Conservation (phyloP, 192 early-diverging fungal genomes). For the Backusella psychrophila region DNA sequence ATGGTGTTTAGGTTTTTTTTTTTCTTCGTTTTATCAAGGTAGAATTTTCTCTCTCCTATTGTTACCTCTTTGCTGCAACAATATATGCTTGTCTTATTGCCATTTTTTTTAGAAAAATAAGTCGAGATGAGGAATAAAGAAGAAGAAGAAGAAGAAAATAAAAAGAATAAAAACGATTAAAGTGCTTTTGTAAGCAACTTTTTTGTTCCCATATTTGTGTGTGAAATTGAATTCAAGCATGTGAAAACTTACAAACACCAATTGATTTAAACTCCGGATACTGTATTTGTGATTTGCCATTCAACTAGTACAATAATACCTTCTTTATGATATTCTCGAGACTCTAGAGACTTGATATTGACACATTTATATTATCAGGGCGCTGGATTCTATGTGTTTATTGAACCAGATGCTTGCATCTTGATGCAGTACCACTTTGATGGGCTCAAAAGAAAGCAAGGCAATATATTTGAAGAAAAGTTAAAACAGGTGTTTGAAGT, state of each 20-base stretch:
- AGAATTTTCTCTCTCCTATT: not conserved
- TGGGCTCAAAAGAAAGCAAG: too few species aligned
- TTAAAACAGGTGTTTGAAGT: too few species aligned
- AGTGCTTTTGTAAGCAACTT: not conserved
- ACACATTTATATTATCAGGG: too few species aligned
- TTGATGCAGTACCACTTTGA: too few species aligned
- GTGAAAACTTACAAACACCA: not conserved
- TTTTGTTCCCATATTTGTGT: not conserved
- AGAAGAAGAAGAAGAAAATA: not conserved
- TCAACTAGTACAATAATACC: too few species aligned
- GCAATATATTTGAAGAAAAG: too few species aligned
- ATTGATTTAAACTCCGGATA: not conserved
- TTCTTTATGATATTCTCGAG: too few species aligned
- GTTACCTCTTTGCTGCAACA: slow-evolving; percentile 68
- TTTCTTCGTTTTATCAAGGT: too few species aligned
- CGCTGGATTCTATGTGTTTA: too few species aligned
- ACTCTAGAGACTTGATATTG: too few species aligned
- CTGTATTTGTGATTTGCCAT: not conserved
- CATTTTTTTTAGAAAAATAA: slow-evolving; percentile 20
- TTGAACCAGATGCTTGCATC: too few species aligned
- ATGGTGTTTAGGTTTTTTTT: too few species aligned
- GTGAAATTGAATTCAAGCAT: slow-evolving; percentile 11
- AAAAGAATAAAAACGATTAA: not conserved
- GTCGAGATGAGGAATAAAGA: not conserved
- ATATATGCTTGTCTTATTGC: slow-evolving; percentile 64